Percentiles rank a stretch among this genome's conserved stretches.
These are phyloP conservation scores for Entomortierella beljakovae DNA, from an alignment of 192 early-diverging fungal genomes.

Conservation along the genomic window DNA sequence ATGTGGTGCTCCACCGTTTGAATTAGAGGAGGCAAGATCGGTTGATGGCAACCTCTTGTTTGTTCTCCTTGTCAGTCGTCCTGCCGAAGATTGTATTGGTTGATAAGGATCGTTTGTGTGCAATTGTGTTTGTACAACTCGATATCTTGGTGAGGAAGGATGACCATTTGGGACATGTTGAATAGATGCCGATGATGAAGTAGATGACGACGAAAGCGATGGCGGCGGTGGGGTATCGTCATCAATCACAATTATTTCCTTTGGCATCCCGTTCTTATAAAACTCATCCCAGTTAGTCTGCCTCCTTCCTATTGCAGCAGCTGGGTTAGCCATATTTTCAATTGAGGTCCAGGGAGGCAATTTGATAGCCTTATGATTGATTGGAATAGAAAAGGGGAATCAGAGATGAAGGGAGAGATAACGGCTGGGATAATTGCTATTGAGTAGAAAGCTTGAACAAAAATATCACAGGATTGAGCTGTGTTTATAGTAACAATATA, in stretches of 20 bases:
- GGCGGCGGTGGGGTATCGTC: constrained; percentile 51
- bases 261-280: constrained; percentile 53
- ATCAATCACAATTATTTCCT: constrained; percentile 55
- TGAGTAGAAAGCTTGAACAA: no score
- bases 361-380: background rate
- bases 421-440: no score
- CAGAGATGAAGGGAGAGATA: background rate
- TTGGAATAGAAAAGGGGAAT: background rate
- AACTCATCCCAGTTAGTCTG: constrained; percentile 45
- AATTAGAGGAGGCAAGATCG: constrained; percentile 11
- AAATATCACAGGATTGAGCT: no score
- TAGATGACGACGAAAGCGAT: constrained; percentile 30
- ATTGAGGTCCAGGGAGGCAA: constrained; percentile 3
- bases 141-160: constrained; percentile 17
- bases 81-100: constrained; percentile 17
- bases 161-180: constrained; percentile 28
- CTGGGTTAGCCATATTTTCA: constrained; percentile 27
- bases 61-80: constrained; percentile 35
- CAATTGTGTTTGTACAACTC: constrained; percentile 12
- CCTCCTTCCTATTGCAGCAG: constrained; percentile 16
- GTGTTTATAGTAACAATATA: no score
- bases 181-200: constrained; percentile 29
- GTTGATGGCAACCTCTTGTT: constrained; percentile 40
- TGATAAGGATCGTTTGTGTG: constrained; percentile 9
- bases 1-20: constrained; percentile 9